Conservation (phyloP, 371 early-diverging fungal genomes). For the Sporodiniella umbellata region DNA sequence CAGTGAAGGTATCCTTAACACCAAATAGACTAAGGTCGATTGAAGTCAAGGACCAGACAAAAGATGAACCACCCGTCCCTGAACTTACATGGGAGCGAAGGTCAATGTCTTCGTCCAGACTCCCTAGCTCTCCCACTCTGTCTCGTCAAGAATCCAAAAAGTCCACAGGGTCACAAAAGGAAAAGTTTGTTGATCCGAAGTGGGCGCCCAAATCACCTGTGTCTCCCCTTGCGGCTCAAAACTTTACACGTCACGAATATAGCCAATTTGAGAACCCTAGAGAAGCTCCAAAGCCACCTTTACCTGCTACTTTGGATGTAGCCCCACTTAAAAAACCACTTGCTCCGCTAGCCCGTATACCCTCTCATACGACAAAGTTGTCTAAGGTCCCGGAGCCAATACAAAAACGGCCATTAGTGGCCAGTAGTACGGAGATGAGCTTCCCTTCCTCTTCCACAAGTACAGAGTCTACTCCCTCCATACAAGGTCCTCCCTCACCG, state of each 20-base stretch:
- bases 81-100: conserved; percentile 30
- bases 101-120: conserved; percentile 22
- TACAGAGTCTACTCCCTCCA: background rate
- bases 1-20: conserved; percentile 57
- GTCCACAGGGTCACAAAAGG: background rate
- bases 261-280: conserved; percentile 33
- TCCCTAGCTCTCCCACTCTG: conserved; percentile 8
- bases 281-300: conserved; percentile 34
- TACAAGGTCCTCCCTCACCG: background rate
- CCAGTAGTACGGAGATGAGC: background rate
- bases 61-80: conserved; percentile 7
- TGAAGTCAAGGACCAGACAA: conserved; percentile 38
- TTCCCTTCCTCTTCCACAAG: background rate
- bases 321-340: background rate
- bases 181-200: conserved; percentile 11
- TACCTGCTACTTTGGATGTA: background rate
- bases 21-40: conserved; percentile 60
- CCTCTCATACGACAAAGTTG: background rate
- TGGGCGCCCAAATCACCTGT: conserved; percentile 11
- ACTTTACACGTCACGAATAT: conserved; percentile 7
- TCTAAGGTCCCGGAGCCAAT: too few relatives aligned
- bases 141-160: conserved; percentile 3
- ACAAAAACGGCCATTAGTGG: too few relatives aligned
- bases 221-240: conserved; percentile 15
- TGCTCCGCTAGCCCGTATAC: background rate